phyloP scores from a whole-genome alignment of 129 eudicot species.

The Mikania micrantha region DNA sequence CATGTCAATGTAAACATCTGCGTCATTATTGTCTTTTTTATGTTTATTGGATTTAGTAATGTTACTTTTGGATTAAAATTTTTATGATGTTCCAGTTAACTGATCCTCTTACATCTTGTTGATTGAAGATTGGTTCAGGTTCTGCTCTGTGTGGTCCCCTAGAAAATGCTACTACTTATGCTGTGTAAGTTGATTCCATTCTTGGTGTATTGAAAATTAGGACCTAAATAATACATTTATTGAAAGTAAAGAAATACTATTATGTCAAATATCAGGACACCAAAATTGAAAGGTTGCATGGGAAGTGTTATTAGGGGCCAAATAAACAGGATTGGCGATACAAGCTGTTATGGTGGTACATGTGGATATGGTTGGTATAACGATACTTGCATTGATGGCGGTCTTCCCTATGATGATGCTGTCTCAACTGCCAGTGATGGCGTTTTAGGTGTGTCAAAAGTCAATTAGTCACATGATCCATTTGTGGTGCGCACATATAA shows the following conservation, averaged over 20 bases:
- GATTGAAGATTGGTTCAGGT: slow-evolving; percentile 86
- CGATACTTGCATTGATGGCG: slow-evolving; percentile 64
- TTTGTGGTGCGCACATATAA: no score
- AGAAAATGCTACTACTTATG: slow-evolving; percentile 55
- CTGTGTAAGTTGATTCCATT: slow-evolving; percentile 51
- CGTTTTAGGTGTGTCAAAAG: slow-evolving; percentile 50
- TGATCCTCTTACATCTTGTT: slow-evolving; percentile 15
- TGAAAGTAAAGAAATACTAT: not conserved
- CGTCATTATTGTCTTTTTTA: not conserved
- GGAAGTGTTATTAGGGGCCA: slow-evolving; percentile 76
- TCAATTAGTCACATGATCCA: not conserved
- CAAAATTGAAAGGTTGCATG: slow-evolving; percentile 78
- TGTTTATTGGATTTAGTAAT: slow-evolving; percentile 1
- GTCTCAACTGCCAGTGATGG: slow-evolving; percentile 88
- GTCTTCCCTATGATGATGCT: slow-evolving; percentile 66
- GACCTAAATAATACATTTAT: not conserved
- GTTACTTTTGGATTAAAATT: not conserved
- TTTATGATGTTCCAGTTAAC: not conserved
- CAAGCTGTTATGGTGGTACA: slow-evolving; percentile 90
- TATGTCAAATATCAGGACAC: slow-evolving; percentile 47
- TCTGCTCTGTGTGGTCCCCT: slow-evolving; percentile 85
- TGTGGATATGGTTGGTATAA: slow-evolving; percentile 77
- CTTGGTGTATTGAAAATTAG: not conserved
- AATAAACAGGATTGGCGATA: slow-evolving; percentile 64
- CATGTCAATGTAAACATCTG: slow-evolving; percentile 62